phyloP scores from a whole-genome alignment of 169 alveolate genomes.

The Plasmodium adleri region DNA sequence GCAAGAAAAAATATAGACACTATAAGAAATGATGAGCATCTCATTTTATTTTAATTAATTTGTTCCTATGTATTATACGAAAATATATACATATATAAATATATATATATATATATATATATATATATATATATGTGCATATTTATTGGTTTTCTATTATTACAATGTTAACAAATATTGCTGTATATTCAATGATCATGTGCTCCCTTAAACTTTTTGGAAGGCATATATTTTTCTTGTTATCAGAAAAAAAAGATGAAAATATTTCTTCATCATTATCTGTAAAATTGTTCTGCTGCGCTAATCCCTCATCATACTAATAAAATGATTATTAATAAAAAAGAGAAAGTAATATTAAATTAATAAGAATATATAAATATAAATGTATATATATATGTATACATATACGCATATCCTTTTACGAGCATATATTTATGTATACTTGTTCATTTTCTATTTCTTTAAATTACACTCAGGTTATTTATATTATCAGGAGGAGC shows the following conservation, averaged over 20 bases:
- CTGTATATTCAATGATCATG: conserved; percentile 44
- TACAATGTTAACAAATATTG: conserved; percentile 53
- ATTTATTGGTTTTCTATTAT: not conserved
- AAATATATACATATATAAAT: not conserved
- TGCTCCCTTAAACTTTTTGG: conserved; percentile 65
- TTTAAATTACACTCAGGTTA: conserved; percentile 10
- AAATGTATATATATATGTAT: not conserved
- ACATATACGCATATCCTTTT: too few relatives aligned
- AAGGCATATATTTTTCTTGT: conserved; percentile 5
- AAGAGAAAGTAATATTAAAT: not conserved
- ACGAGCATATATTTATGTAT: not conserved
- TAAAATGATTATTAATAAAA: not conserved
- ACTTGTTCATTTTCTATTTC: not conserved
- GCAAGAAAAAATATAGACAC: not conserved
- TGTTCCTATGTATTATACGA: not conserved
- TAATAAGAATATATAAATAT: not conserved
- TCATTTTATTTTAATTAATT: not conserved
- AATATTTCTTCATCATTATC: conserved; percentile 41
- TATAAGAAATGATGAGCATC: not conserved
- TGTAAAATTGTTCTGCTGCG: not conserved
- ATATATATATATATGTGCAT: not conserved
- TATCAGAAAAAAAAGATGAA: conserved; percentile 30
- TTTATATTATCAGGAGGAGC: conserved; percentile 47
- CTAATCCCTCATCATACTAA: not conserved
- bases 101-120: not conserved